A percentile compares a stretch with the other conserved stretches of the same genome.
Conservation (phyloP, 768 basidiomycete species). For the Boletus bicolor region DNA sequence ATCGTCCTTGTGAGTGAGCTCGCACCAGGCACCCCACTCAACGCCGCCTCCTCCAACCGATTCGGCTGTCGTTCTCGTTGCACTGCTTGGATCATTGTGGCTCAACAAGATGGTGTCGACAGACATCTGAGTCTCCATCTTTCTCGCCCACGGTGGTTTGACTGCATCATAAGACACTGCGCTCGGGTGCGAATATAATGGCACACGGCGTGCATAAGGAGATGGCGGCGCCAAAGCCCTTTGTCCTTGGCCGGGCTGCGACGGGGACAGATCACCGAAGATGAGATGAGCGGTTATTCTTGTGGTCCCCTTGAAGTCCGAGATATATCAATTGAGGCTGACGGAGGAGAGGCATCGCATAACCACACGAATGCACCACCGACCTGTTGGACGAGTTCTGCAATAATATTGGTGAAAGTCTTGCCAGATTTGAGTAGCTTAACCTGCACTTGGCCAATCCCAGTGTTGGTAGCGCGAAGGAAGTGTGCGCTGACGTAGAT, state of each 20-base stretch:
- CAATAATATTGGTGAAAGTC: conserved; percentile 54
- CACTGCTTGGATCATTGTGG: conserved; percentile 38
- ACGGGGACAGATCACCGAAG: conserved; percentile 46
- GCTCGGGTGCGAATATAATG: conserved; percentile 54
- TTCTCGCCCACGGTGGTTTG: conserved; percentile 35
- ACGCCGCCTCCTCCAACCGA: conserved; percentile 52
- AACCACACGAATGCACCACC: conserved; percentile 3
- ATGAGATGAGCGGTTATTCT: conserved; percentile 54
- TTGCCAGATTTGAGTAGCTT: conserved; percentile 47
- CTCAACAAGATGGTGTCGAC: conserved; percentile 40
- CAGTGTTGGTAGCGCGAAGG: conserved; percentile 41
- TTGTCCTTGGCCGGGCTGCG: conserved; percentile 14
- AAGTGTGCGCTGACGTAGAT: conserved; percentile 62
- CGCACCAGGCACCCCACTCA: conserved; percentile 56
- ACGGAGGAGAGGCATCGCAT: not conserved
- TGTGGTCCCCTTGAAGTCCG: conserved; percentile 37
- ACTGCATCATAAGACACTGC: conserved; percentile 26
- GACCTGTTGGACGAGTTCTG: conserved; percentile 59
- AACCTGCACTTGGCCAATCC: conserved; percentile 47
- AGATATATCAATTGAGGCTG: not conserved
- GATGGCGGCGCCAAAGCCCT: conserved; percentile 47
- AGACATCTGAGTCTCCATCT: conserved; percentile 34
- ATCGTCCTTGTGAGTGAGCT: conserved; percentile 45
- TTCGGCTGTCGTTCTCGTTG: conserved; percentile 35
- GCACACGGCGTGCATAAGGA: conserved; percentile 56